A percentile compares a stretch with the other conserved stretches of the same genome.
These are phyloP conservation scores for Talaromyces sp. DNA, from an alignment of 2,329 filamentous ascomycete genomes.

Conservation along the genomic window DNA sequence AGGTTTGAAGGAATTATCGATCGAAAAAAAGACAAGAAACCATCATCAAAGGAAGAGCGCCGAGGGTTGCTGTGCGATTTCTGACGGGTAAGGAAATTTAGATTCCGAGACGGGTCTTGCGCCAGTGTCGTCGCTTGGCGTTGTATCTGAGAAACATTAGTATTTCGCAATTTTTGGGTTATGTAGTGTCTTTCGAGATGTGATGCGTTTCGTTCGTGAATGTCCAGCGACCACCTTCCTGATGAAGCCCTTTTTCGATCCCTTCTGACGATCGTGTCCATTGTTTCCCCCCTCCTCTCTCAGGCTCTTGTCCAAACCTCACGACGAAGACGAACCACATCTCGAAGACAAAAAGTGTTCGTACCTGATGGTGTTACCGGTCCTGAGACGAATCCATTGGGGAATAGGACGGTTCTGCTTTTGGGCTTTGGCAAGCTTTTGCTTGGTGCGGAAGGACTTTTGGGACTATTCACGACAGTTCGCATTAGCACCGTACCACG, in stretches of 20 bases:
- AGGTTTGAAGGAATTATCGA: neutral
- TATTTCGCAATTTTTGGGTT: neutral
- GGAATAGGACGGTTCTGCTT: slow-evolving; percentile 99
- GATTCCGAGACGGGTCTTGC: slow-evolving; percentile 99
- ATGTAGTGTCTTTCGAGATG: neutral
- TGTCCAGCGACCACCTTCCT: neutral
- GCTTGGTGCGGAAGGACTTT: slow-evolving; percentile 99
- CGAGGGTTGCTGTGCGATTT: slow-evolving; percentile 13
- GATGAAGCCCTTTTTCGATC: neutral
- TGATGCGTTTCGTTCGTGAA: neutral
- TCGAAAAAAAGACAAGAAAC: neutral
- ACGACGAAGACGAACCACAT: neutral
- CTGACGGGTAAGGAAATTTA: slow-evolving; percentile 53
- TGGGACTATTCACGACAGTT: slow-evolving; percentile 67
- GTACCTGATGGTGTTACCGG: slow-evolving; percentile 99
- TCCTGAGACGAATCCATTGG: slow-evolving; percentile 98
- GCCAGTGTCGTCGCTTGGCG: slow-evolving; percentile 99
- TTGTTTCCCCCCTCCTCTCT: neutral
- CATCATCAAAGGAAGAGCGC: slow-evolving; percentile 14
- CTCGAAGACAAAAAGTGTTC: slow-evolving; percentile 27
- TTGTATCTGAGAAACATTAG: slow-evolving; percentile 63
- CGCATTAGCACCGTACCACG: neutral
- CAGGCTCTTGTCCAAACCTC: neutral
- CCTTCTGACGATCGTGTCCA: neutral
- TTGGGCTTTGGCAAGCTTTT: slow-evolving; percentile 99